A percentile compares a stretch with the other conserved stretches of the same genome.
These are phyloP conservation scores for Amanita rimosa DNA, from an alignment of 768 basidiomycete species.

Conservation along the genomic window DNA sequence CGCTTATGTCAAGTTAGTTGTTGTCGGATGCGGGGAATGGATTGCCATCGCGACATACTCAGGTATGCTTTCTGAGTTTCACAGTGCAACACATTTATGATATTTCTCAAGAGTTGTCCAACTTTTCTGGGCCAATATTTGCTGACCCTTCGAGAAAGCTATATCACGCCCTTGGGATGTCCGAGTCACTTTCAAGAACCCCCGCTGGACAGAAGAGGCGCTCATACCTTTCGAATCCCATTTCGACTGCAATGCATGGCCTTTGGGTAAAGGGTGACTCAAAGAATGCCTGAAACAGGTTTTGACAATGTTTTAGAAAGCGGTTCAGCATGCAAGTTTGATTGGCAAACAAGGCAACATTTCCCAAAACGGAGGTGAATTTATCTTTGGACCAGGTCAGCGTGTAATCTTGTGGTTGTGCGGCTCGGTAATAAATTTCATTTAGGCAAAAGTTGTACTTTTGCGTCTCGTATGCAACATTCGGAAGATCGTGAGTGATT, in stretches of 20 bases:
- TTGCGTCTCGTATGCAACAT: slow-evolving; percentile 48
- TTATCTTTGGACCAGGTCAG: slow-evolving; percentile 47
- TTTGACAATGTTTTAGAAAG: slow-evolving; percentile 14
- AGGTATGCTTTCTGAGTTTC: slow-evolving; percentile 19
- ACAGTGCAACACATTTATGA: background rate
- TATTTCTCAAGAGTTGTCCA: slow-evolving; percentile 26
- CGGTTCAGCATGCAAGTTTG: slow-evolving; percentile 29
- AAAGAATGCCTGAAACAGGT: background rate
- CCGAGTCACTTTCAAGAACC: slow-evolving; percentile 32
- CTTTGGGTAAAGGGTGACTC: slow-evolving; percentile 27
- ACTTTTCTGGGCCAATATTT: slow-evolving; percentile 39
- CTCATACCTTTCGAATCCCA: slow-evolving; percentile 30
- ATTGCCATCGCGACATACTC: slow-evolving; percentile 36
- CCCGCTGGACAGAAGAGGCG: slow-evolving; percentile 32
- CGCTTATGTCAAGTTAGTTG: slow-evolving; percentile 29
- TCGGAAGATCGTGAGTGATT: slow-evolving; percentile 51
- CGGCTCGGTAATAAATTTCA: background rate
- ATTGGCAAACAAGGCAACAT: slow-evolving; percentile 55
- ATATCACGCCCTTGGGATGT: slow-evolving; percentile 53
- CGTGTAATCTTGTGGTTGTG: background rate
- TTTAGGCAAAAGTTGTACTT: slow-evolving; percentile 33
- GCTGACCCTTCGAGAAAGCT: slow-evolving; percentile 53
- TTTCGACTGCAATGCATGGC: slow-evolving; percentile 25
- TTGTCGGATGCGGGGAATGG: slow-evolving; percentile 56
- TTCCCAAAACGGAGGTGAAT: slow-evolving; percentile 55